These are phyloP conservation scores for Gryganskiella cystojenkinii DNA, from an alignment of 192 early-diverging fungal genomes.

Conservation along the genomic window DNA sequence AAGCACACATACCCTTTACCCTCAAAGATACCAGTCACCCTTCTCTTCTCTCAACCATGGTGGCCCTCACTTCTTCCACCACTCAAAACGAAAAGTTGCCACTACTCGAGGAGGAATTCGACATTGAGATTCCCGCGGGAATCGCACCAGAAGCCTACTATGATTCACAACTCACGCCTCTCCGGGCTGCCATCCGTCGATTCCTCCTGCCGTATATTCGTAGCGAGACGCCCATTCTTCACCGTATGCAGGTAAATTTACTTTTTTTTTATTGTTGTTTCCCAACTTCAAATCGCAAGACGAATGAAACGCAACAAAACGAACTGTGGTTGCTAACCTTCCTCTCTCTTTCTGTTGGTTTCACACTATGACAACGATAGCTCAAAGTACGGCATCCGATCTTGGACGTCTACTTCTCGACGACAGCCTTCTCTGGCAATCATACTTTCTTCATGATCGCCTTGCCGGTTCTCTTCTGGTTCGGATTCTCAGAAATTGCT, in stretches of 20 bases:
- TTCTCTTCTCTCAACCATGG: not conserved
- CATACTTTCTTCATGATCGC: constrained; percentile 89
- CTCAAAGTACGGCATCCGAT: constrained; percentile 56
- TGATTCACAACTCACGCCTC: constrained; percentile 57
- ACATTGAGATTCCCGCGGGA: constrained; percentile 51
- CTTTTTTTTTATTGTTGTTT: not conserved
- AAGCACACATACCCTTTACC: not conserved
- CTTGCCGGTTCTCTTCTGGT: constrained; percentile 85
- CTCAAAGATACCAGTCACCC: not conserved
- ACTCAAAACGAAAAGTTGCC: constrained; percentile 13
- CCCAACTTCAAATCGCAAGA: too few species aligned
- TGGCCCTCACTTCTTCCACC: not conserved
- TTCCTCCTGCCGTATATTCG: constrained; percentile 57
- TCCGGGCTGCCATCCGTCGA: constrained; percentile 55
- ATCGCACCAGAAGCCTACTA: constrained; percentile 55
- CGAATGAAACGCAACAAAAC: too few species aligned
- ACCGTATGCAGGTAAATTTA: constrained; percentile 60
- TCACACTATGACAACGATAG: constrained; percentile 21
- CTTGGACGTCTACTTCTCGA: constrained; percentile 74
- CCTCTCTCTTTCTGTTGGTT: not conserved
- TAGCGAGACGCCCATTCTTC: constrained; percentile 58
- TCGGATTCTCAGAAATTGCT: constrained; percentile 74
- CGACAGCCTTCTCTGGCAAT: constrained; percentile 83
- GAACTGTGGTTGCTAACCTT: not conserved
- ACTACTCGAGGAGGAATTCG: constrained; percentile 31